Evolutionary conservation across 177 flowering plant species (phyloP), one percentile per base, ranked within the genome.

Genomic region (Vitis hybrid): DNA sequence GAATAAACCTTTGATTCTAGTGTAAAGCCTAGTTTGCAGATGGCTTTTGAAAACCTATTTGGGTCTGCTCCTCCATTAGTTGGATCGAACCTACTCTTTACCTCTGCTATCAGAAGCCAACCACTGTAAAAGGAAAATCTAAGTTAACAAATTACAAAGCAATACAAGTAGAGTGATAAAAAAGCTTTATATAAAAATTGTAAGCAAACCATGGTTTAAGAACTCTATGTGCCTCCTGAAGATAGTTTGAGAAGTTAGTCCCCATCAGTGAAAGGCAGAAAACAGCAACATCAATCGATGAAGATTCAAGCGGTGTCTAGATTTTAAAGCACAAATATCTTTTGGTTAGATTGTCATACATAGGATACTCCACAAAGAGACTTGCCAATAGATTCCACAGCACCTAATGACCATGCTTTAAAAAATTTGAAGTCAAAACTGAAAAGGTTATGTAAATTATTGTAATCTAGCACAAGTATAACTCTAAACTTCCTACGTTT

Each of bases 241-340:
- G 78, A 79, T 73, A 95, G 71, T 75, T 82, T 21, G 89, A 76
- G 73, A 74, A 95, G 82, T 91, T 78, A 10, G 86, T 86, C 56
- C 99, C 99, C 98, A 95, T 91, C 52, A 95, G 70, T 30, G 97
- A 93, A 74, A 95, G 96, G 75, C 96, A 95, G 72, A 95, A 95
- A 60, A 95, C 93, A 40, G 96, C 91, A 78, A 95, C 92, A 81
- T 93, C 98, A 13, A 90, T 80, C 14, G 93, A 87, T 34, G 84
- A 85, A 63, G 93, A 76, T 6, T 72, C 86, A 18, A 95, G 91
- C 9, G 96, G 89, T 32, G 87, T 88, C 98, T 95, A 86, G 74
- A 77, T 34, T 52, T 4, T 30, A 5, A 49, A 23, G 21, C 14
- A 52, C 26, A 64, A 30, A 52, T 5, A 17, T 65, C 32, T 19